These are phyloP conservation scores for Neodidymelliopsis sp. DNA, from an alignment of 2,329 filamentous ascomycete genomes.

Conservation along the genomic window DNA sequence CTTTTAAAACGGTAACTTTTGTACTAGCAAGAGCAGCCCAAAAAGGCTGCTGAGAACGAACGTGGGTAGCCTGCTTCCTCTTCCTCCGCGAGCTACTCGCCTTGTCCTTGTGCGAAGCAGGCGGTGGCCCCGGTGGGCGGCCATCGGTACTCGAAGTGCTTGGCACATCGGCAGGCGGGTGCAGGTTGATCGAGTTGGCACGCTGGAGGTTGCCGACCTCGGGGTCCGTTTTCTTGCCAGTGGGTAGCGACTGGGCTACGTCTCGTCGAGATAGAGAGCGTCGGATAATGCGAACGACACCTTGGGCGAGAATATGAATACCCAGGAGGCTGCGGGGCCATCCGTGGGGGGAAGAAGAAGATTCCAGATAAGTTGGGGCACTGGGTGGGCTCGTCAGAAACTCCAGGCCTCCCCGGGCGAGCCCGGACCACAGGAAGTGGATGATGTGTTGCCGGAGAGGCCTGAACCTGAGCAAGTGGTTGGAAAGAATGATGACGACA, in stretches of 20 bases:
- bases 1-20: conserved; percentile 95
- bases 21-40: conserved; percentile 96
- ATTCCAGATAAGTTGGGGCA: conserved; percentile 45
- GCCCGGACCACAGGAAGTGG: conserved; percentile 49
- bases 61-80: conserved; percentile 89
- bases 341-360: conserved; percentile 60
- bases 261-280: conserved; percentile 51
- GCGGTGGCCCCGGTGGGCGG: conserved; percentile 60
- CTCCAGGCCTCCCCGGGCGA: conserved; percentile 52
- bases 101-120: conserved; percentile 63
- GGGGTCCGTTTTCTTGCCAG: conserved; percentile 61
- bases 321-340: conserved; percentile 74
- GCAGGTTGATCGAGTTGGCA: conserved; percentile 42
- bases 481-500: conserved; percentile 68
- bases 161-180: conserved; percentile 60
- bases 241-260: conserved; percentile 41
- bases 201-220: conserved; percentile 61
- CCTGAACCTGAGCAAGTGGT: conserved; percentile 63
- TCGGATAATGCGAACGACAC: conserved; percentile 73
- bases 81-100: conserved; percentile 79
- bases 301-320: conserved; percentile 78
- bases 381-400: conserved; percentile 49
- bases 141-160: conserved; percentile 55
- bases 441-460: conserved; percentile 53
- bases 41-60: conserved; percentile 87